Conservation (phyloP, 2,329 filamentous ascomycete species). For the Ophiostoma sp. region DNA sequence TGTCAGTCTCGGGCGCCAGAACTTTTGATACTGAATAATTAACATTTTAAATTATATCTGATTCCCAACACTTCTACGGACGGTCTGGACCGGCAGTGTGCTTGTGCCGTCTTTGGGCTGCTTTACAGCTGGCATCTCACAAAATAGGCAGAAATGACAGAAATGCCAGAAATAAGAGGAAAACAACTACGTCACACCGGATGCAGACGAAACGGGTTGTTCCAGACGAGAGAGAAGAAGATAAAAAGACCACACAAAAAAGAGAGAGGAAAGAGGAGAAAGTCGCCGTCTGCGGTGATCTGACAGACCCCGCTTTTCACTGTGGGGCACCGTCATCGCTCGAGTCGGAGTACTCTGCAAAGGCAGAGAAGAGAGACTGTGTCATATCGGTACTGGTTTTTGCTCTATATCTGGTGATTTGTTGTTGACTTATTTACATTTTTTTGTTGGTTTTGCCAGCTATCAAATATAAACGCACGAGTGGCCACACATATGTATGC, state of each 20-base stretch:
- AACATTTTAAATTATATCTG: too few relatives aligned
- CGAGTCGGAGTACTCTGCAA: neutral
- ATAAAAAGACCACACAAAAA: neutral
- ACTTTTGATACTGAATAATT: neutral
- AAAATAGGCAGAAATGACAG: neutral
- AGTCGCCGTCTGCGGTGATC: neutral
- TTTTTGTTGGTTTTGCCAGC: too few relatives aligned
- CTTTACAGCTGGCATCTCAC: neutral
- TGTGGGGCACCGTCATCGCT: neutral
- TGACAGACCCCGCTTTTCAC: neutral
- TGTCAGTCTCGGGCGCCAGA: neutral
- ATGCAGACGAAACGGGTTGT: neutral
- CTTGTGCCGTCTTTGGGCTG: neutral
- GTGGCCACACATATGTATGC: too few relatives aligned
- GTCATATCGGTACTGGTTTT: neutral
- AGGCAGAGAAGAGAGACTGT: neutral
- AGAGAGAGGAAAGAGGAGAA: neutral
- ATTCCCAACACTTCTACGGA: too few relatives aligned
- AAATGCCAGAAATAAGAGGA: neutral
- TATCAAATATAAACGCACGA: too few relatives aligned
- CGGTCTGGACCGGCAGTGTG: neutral
- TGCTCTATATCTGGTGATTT: too few relatives aligned
- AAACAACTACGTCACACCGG: slow-evolving; percentile 8
- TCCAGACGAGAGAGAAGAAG: neutral
- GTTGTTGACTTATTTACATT: too few relatives aligned